Evolutionary conservation across 1,284 basidiomycete species (phyloP), one percentile per base, ranked within the genome.

Genomic region (Apiotrichum veenhuisii): DNA sequence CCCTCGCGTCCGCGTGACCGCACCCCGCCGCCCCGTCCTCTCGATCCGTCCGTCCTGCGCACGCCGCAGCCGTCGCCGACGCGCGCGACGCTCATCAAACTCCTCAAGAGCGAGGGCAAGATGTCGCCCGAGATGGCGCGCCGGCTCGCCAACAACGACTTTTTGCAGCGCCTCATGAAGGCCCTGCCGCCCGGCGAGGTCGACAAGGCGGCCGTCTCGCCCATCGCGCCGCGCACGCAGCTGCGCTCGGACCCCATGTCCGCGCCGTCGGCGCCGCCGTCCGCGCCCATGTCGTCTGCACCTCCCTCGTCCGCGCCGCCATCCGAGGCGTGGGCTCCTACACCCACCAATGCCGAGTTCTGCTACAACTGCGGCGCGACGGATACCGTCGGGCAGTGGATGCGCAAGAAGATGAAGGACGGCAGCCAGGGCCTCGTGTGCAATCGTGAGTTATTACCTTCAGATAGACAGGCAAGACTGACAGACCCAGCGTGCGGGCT

Each of bases 361-460:
- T 76, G 75, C 56, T 68, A 62, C 60, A 74, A 76, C 60, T 76
- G 75, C 54, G 68, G 68, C 26, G 64, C 68, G 20, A 70, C 65
- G 12, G 62, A 68, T 40, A 67, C 64, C 12, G 65, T 58, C 15
- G 49, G 49, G 18, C 57, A 65, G 47, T 76, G 75, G 75, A 55
- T 72, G 55, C 67, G 64, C 11, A 72, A 71, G 58, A 66, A 66
- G 52, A 57, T 67, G 51, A 67, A 68, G 42, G 68, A 70, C 46
- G 74, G 73, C 18, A 62, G 61, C 11, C 62, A 64, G 22, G 63
- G 64, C 42, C 70, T 70, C 36, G 75, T 76, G 11, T 76, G 75
- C 55, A 70, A 76, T 54, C 69, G 73, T 75, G 52, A 62, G 73
- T 65, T 40, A 3, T 3, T n/a, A 18, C n/a, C n/a, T n/a, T n/a